Percentiles rank a stretch among this genome's conserved stretches.
Evolutionary conservation across 2,329 filamentous ascomycete genomes (phyloP).

Genomic region (Colletotrichum tropicicola): DNA sequence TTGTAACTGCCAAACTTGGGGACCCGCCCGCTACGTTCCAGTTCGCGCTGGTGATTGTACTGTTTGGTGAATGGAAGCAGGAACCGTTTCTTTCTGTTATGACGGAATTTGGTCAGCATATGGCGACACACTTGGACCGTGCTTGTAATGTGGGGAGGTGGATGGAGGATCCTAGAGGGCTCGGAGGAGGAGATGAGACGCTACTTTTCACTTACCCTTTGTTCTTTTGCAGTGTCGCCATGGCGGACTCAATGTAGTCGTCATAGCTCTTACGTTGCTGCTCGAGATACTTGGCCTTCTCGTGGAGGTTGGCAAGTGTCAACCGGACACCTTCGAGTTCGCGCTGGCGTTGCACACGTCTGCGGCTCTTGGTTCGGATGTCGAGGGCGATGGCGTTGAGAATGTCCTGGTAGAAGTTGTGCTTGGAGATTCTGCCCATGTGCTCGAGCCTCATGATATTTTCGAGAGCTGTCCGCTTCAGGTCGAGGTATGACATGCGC

Average conservation of each 20-base stretch:
- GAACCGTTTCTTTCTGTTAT: conserved; percentile 82
- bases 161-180: neutral
- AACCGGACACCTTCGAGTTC: conserved; percentile 86
- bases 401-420: conserved; percentile 97
- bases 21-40: conserved; percentile 86
- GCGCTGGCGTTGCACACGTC: conserved; percentile 88
- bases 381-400: conserved; percentile 96
- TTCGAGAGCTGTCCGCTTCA: conserved; percentile 92
- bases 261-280: conserved; percentile 97
- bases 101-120: conserved; percentile 36
- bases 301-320: conserved; percentile 78
- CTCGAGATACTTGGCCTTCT: conserved; percentile 92
- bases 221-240: conserved; percentile 96
- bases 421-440: conserved; percentile 84
- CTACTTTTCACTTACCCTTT: conserved; percentile 71
- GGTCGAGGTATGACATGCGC: conserved; percentile 86
- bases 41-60: conserved; percentile 97
- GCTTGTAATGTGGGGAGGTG: conserved; percentile 20
- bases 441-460: conserved; percentile 92
- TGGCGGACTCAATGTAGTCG: conserved; percentile 98
- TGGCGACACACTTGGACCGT: conserved; percentile 22
- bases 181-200: neutral
- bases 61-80: conserved; percentile 97
- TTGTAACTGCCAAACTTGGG: conserved; percentile 99
- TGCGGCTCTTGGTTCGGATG: conserved; percentile 95